Conservation (phyloP, 225 moss, liverwort and hornwort species). For the Neckera pumila region DNA sequence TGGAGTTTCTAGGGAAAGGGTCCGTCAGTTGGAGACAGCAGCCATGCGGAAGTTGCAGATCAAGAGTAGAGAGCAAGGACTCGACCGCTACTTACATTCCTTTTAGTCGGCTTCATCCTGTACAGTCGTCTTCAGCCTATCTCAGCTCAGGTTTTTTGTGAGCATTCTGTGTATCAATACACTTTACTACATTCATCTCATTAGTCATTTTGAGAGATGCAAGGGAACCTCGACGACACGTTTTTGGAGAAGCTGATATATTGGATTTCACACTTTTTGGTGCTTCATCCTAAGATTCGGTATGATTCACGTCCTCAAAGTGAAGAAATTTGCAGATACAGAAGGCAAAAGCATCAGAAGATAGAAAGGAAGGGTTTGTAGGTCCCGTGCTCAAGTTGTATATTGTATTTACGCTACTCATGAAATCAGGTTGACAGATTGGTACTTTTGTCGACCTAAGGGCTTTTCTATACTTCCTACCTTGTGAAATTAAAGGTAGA, state of each 20-base stretch:
- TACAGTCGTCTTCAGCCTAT: slow-evolving; percentile 20
- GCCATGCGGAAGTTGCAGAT: slow-evolving; percentile 63
- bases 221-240: neutral
- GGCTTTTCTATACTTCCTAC: neutral
- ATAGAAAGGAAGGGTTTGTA: neutral
- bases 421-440: neutral
- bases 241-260: neutral
- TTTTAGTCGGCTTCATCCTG: slow-evolving; percentile 9
- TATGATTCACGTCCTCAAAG: slow-evolving; percentile 4
- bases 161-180: slow-evolving; percentile 19
- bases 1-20: slow-evolving; percentile 60
- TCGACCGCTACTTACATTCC: slow-evolving; percentile 51
- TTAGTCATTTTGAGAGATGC: neutral
- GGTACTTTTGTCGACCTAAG: neutral
- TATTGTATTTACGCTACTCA: slow-evolving; percentile 14
- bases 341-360: neutral
- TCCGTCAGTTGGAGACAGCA: slow-evolving; percentile 58
- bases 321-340: slow-evolving; percentile 9
- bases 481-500: neutral
- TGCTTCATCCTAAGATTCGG: slow-evolving; percentile 13
- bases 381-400: slow-evolving; percentile 18
- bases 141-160: slow-evolving; percentile 9
- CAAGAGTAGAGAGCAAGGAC: slow-evolving; percentile 50
- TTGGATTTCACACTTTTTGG: slow-evolving; percentile 1
- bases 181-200: neutral